Evolutionary conservation across 163 green algal genomes (phyloP), one percentile per base, ranked within the genome.

Genomic region (Coccomyxa subellipsoidea): DNA sequence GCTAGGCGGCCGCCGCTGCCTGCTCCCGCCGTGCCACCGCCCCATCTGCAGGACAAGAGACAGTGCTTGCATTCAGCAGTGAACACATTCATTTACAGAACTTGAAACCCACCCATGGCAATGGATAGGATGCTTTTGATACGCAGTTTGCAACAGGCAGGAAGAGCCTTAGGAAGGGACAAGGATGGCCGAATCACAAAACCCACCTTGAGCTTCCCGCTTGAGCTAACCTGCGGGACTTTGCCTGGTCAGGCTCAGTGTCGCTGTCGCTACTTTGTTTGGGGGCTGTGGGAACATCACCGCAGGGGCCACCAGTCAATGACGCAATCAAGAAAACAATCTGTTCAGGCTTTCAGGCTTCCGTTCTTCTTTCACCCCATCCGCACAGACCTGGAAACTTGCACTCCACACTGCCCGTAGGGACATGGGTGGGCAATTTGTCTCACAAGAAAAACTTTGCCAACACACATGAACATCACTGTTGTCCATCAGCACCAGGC

Each of bases 231-330:
- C 70, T 77, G 70, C 70, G 70, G 70, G 70, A 34, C 34, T 38
- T 27, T 38, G 70, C 70, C 34, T 40, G 70, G 40, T 78, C 72
- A 40, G 72, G 36, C 0, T 78, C 72, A 78, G 72, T 38, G 31
- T 78, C 72, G 72, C 72, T 78, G 72, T 78, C 72, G 72, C 72
- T 78, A 53, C 72, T 25, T 73, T 73, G 66, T 34, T 73, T 73
- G n/a, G 66, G 66, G 21, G 66, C 66, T 73, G 66, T 73, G 66
- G 47, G 47, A 18, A 7, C 15, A 59, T 7, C 21, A 1, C 47
- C 21, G 15, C 47, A 59, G 2, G 47, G 47, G 47, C 21, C 15
- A 59, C 21, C 2, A 59, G 47, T 59, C 47, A 59, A 59, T 59
- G 15, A 59, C 47, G 21, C 5, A 59, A 18, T 18, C 47, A 59